Conservation (phyloP, 1,284 basidiomycete genomes). For the Ganoderma leucocontextum region DNA sequence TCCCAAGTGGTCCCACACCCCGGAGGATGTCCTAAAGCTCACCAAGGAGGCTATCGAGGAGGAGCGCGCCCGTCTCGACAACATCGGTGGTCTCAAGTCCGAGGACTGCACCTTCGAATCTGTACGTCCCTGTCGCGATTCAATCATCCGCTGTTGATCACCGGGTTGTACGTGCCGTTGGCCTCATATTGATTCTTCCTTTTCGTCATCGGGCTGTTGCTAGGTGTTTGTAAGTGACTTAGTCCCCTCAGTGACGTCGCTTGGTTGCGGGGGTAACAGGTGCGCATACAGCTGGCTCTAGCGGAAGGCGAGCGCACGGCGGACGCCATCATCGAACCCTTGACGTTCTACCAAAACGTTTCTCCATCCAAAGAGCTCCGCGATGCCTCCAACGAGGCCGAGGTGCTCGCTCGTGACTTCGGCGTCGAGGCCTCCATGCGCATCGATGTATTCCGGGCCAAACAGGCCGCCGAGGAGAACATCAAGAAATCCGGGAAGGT, state of each 20-base stretch:
- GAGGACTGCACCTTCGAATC: slow-evolving; percentile 39
- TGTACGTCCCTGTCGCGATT: slow-evolving; percentile 23
- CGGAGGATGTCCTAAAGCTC: slow-evolving; percentile 64
- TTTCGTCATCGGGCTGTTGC: slow-evolving; percentile 6
- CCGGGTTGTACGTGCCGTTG: not conserved
- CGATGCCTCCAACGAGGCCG: slow-evolving; percentile 77
- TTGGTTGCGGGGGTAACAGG: slow-evolving; percentile 16
- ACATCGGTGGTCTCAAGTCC: slow-evolving; percentile 65
- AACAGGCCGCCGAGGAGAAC: slow-evolving; percentile 73
- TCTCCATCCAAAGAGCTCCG: slow-evolving; percentile 74
- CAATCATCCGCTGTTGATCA: not conserved
- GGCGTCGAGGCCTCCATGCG: slow-evolving; percentile 79
- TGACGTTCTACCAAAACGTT: slow-evolving; percentile 83
- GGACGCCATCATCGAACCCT: slow-evolving; percentile 61
- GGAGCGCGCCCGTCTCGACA: slow-evolving; percentile 65
- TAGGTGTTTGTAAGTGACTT: slow-evolving; percentile 71
- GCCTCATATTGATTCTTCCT: slow-evolving; percentile 9
- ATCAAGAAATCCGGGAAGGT: slow-evolving; percentile 62
- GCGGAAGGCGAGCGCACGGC: slow-evolving; percentile 65
- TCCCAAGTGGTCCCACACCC: slow-evolving; percentile 74
- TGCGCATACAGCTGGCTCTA: slow-evolving; percentile 55
- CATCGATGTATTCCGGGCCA: slow-evolving; percentile 77
- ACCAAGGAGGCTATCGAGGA: slow-evolving; percentile 68
- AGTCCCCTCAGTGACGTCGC: not conserved
- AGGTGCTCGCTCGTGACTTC: slow-evolving; percentile 73